A percentile compares a stretch with the other conserved stretches of the same genome.
Evolutionary conservation across 2,329 filamentous ascomycete species (phyloP).

Genomic region (Beauveria pseudobassiana): DNA sequence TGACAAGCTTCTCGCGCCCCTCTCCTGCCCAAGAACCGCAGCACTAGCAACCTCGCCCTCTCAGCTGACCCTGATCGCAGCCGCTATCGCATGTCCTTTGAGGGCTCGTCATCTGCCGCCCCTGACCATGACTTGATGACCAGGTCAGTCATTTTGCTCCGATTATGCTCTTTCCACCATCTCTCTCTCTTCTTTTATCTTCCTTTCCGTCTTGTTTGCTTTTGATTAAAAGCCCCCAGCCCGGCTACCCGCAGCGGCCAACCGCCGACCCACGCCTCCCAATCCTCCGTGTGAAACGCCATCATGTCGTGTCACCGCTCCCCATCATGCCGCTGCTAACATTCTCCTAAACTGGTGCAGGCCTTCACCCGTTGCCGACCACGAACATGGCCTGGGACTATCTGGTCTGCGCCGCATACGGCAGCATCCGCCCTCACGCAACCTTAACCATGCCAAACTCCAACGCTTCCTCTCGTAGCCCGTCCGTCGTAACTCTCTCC

Average conservation of each 20-base stretch:
- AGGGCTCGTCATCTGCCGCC: conserved; percentile 52
- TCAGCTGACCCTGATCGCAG: conserved; percentile 47
- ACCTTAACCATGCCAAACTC: conserved; percentile 59
- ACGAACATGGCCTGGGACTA: conserved; percentile 77
- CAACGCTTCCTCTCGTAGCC: conserved; percentile 53
- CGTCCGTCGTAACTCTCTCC: conserved; percentile 49
- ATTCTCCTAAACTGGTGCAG: conserved; percentile 36
- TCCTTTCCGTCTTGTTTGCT: neutral
- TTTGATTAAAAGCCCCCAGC: neutral
- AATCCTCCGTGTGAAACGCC: neutral
- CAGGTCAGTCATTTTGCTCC: conserved; percentile 47
- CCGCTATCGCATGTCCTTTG: conserved; percentile 68
- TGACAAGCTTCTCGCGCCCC: conserved; percentile 36
- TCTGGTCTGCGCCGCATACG: conserved; percentile 90
- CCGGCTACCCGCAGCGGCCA: neutral
- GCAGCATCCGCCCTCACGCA: conserved; percentile 60
- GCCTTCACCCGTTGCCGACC: conserved; percentile 74
- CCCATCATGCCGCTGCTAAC: conserved; percentile 18
- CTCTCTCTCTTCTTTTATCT: conserved; percentile 1
- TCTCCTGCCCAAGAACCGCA: conserved; percentile 57
- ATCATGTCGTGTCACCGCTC: conserved; percentile 5
- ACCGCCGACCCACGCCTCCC: neutral
- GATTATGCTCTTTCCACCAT: neutral
- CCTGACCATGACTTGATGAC: conserved; percentile 63
- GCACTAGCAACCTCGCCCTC: conserved; percentile 53